Evolutionary conservation across 1,284 basidiomycete genomes (phyloP).

Genomic region (Cryptococcus wingfieldii): DNA sequence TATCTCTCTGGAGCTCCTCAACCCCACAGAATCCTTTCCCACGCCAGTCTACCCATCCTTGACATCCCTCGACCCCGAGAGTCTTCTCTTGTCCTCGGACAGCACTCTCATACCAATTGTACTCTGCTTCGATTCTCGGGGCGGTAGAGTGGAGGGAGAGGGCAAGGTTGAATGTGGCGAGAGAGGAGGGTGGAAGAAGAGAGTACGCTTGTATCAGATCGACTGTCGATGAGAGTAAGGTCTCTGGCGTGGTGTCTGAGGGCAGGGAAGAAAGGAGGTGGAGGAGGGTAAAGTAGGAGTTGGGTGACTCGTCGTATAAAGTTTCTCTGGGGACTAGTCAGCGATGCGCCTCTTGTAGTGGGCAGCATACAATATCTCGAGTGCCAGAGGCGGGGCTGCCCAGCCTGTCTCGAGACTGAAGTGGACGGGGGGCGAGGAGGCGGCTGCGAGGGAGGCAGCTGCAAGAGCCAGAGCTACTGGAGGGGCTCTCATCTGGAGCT

Average conservation of each 20-base stretch:
- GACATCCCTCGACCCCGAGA: constrained; percentile 57
- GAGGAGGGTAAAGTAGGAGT: constrained; percentile 65
- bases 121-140: constrained; percentile 42
- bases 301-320: constrained; percentile 60
- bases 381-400: constrained; percentile 65
- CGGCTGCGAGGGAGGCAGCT: constrained; percentile 2
- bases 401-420: constrained; percentile 76
- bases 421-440: constrained; percentile 63
- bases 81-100: constrained; percentile 53
- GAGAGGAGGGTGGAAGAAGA: constrained; percentile 34
- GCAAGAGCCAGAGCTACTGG: background rate
- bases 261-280: constrained; percentile 58
- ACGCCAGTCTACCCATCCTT: constrained; percentile 84
- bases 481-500: constrained; percentile 8
- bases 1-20: constrained; percentile 59
- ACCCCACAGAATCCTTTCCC: constrained; percentile 69
- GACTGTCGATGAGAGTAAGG: constrained; percentile 24
- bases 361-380: constrained; percentile 75
- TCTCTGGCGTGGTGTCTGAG: constrained; percentile 17
- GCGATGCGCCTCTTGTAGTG: constrained; percentile 5
- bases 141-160: constrained; percentile 40
- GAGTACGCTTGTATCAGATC: constrained; percentile 26
- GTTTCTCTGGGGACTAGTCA: constrained; percentile 54
- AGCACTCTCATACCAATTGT: constrained; percentile 43
- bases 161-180: constrained; percentile 51